Conservation (phyloP, 2,329 filamentous ascomycete species). For the Fusarium sp. region DNA sequence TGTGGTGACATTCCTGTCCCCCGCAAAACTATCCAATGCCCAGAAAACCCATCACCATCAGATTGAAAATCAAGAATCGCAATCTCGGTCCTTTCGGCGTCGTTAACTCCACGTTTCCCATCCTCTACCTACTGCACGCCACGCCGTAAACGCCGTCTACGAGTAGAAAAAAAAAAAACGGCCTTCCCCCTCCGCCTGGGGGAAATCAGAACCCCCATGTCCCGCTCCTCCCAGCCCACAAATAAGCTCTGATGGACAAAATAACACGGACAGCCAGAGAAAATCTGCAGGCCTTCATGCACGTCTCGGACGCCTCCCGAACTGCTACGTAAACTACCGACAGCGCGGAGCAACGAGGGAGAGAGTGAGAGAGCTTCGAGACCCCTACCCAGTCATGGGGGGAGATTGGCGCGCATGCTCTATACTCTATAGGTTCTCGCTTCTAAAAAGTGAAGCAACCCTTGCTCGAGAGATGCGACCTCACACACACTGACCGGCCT, state of each 20-base stretch:
- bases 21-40: background rate
- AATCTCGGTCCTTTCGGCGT: background rate
- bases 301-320: slow-evolving; percentile 35
- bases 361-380: background rate
- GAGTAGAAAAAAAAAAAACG: background rate
- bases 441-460: background rate
- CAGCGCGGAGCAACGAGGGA: background rate
- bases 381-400: background rate
- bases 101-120: background rate
- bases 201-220: background rate
- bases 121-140: background rate
- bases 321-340: slow-evolving; percentile 24
- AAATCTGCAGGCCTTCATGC: slow-evolving; percentile 16
- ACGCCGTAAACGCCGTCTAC: background rate
- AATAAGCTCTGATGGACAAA: slow-evolving; percentile 3
- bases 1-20: slow-evolving; percentile 13
- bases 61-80: background rate
- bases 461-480: slow-evolving; percentile 1
- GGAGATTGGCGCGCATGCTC: background rate
- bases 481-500: slow-evolving; percentile 15
- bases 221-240: background rate
- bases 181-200: slow-evolving; percentile 1
- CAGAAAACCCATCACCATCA: slow-evolving; percentile 15
- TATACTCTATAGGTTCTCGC: background rate
- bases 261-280: background rate